Evolutionary conservation across 345 rosid genomes (phyloP), one percentile per base, ranked within the genome.

Genomic region (Citrus mangshanensis): DNA sequence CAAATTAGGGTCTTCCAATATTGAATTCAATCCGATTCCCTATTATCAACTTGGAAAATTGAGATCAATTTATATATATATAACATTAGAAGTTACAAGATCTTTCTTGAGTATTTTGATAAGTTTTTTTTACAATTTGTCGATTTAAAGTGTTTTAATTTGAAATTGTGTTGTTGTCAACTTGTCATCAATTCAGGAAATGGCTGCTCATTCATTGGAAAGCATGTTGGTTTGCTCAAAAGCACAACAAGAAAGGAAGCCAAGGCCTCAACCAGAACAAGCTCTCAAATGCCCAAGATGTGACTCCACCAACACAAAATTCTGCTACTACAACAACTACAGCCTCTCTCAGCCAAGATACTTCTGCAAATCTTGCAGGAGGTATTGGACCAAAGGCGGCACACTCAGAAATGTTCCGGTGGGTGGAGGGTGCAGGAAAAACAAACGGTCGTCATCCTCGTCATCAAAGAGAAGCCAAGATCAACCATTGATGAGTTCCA

Each of bases 321-420:
- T 92, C 82, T 92, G 97, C 85, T 92, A 92, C 86, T 92, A 92
- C 93, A 92, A 92, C 89, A 92, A 92, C 89, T 92, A 92, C 86
- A 92, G 94, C 79, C 92, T 91, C 71, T 78, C 94, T 61, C 97
- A 92, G 85, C 97, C 97, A 27, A 85, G 97, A 79, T 91, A 91
- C 91, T 92, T 92, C 73, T 92, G 97, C 90, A 92, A 92, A 82
- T 88, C 93, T 30, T 92, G 97, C 87, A 83, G 94, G 66, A 85
- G 97, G 85, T 92, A 92, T 78, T 92, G 97, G 97, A 92, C 97
- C 67, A 92, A 91, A 87, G 97, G 97, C 10, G 97, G 97, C 68
- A 91, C 94, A 7, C 88, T 92, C 27, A 83, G 97, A 51, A 91
- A 92, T 61, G 93, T 92, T 51, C 97, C 97, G 4, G 94, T 92